Percentiles rank a stretch among this genome's conserved stretches.
phyloP scores from a whole-genome alignment of 2,329 filamentous ascomycete genomes.

The Diplodia scrobiculata region DNA sequence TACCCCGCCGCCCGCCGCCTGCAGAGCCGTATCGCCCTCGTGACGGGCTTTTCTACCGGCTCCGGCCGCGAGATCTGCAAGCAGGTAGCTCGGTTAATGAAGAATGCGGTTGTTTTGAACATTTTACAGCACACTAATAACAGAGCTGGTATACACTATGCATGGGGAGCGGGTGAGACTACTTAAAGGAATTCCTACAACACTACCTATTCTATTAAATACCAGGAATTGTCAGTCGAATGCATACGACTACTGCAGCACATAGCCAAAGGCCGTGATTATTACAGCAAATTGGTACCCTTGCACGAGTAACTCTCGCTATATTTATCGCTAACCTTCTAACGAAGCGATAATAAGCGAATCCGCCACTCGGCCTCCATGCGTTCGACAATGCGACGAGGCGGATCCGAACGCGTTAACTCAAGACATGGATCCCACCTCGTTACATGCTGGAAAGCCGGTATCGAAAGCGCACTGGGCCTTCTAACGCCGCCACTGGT shows the following conservation, averaged over 20 bases:
- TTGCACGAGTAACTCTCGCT: background rate
- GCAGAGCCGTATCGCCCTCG: no score
- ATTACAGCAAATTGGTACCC: background rate
- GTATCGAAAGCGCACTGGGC: background rate
- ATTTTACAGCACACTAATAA: background rate
- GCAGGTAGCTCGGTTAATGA: no score
- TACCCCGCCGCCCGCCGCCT: no score
- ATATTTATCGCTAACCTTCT: background rate
- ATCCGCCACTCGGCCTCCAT: background rate
- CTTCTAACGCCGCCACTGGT: background rate
- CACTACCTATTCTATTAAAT: background rate
- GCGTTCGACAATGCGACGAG: conserved; percentile 5
- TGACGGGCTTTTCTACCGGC: no score
- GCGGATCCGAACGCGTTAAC: background rate
- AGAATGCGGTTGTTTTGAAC: no score
- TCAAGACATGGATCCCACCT: background rate
- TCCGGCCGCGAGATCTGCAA: no score
- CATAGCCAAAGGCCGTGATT: background rate
- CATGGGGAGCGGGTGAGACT: background rate
- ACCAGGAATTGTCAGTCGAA: background rate
- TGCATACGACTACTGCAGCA: background rate
- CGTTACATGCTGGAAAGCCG: background rate
- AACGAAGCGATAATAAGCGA: background rate
- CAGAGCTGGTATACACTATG: background rate
- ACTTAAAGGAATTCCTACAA: background rate